Evolutionary conservation across 441 rosid species (phyloP).

Genomic region (Euphorbia schlechtendalii): DNA sequence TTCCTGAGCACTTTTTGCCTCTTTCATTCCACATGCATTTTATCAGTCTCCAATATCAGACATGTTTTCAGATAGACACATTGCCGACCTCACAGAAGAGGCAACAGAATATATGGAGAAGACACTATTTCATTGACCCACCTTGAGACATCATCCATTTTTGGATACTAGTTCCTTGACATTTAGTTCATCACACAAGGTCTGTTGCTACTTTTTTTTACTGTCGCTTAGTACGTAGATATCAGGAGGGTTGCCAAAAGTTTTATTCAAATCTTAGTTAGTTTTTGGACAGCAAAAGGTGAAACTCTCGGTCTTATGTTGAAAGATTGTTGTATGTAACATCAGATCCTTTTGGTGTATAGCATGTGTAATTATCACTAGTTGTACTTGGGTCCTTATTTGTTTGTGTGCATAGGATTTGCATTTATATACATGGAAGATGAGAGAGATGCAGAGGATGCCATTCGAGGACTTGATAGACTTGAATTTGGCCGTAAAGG

Average conservation of each 20-base stretch:
- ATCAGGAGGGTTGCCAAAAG: constrained; percentile 43
- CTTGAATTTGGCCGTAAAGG: constrained; percentile 86
- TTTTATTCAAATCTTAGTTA: constrained; percentile 33
- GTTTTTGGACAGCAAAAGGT: constrained; percentile 24
- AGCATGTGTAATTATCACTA: not conserved
- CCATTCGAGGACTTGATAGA: constrained; percentile 82
- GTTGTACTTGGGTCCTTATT: constrained; percentile 8
- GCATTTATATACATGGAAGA: constrained; percentile 95
- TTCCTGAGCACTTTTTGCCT: constrained; percentile 54
- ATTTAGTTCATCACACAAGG: constrained; percentile 75
- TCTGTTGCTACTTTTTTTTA: constrained; percentile 73
- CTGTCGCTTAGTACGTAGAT: constrained; percentile 62
- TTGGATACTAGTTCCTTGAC: constrained; percentile 85
- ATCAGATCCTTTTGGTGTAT: constrained; percentile 16
- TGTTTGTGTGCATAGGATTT: constrained; percentile 47
- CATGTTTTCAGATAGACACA: constrained; percentile 65
- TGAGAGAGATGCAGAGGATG: constrained; percentile 98
- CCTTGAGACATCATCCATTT: constrained; percentile 82
- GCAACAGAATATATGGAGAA: constrained; percentile 56
- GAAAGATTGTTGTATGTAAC: constrained; percentile 36
- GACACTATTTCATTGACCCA: constrained; percentile 64
- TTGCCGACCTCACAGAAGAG: constrained; percentile 58
- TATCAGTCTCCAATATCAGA: constrained; percentile 63
- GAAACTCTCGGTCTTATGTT: constrained; percentile 18
- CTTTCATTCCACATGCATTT: constrained; percentile 68